Base-by-base conservation (phyloP, 768 basidiomycete genomes). In the Phylloporus scabripes region DNA sequence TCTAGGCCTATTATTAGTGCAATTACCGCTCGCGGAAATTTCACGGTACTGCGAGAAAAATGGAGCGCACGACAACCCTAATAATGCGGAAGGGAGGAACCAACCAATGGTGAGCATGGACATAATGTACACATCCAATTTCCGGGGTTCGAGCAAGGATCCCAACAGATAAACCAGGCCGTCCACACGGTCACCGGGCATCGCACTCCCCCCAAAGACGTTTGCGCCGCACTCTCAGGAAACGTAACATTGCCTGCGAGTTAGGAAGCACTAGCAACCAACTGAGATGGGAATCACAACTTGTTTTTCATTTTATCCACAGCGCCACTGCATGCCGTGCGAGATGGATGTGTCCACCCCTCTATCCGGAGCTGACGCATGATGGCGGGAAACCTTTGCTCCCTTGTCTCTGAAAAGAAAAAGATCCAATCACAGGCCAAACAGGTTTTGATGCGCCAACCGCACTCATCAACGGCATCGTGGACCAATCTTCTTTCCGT, bases 1-100 rank as follows among this genome's bases (percentile, higher is more conserved):
- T 57, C 64, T 64, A 29, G 50, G 11, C 46, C 49, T 52, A 56
- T 60, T 51, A 57, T 66, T 57, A 66, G 63, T 47, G 44, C 56
- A 63, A 64, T 64, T 60, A 60, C 66, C 60, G 60, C 54, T 52
- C 46, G 37, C 57, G 60, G 62, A 58, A 53, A 61, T 67, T 57
- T 62, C 51, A 54, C 55, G 28, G 37, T 54, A 52, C 61, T 61
- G 59, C 60, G 57, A 60, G 55, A 56, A 56, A 50, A 65, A 54
- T 28, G 55, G 45, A 49, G 57, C 45, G 40, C 41, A 55, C 26
- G 52, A 54, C 49, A 52, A 34, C 46, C 53, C 36, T 46, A 47
- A 42, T 51, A 34, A 52, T 51, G 37, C 36, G 36, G 21, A 18
- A 20, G 21, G 21, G 46, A 17, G 21, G 36, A 40, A 31, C 31